Conservation (phyloP, 176 grass and related monocot genomes). For the Elaeis guineensis region DNA sequence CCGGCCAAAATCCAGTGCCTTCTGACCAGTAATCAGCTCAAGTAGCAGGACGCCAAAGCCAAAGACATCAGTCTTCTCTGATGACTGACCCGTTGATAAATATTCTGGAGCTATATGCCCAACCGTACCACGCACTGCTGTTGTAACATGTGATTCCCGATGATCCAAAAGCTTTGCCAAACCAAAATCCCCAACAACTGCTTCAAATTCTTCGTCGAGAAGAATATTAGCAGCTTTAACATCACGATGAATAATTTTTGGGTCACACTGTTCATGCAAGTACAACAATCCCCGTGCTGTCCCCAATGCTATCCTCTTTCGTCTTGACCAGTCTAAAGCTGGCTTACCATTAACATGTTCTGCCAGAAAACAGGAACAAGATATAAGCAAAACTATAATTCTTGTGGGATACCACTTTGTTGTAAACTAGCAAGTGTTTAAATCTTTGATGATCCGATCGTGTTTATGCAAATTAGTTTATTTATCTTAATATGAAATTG, state of each 20-base stretch:
- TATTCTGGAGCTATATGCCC: constrained; percentile 78
- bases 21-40: constrained; percentile 69
- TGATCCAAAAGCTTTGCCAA: constrained; percentile 73
- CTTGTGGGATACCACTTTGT: no score
- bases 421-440: no score
- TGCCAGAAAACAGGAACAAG: constrained; percentile 13
- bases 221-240: constrained; percentile 89
- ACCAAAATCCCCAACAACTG: constrained; percentile 77
- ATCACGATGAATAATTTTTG: constrained; percentile 79
- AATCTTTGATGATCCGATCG: no score
- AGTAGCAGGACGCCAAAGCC: constrained; percentile 67
- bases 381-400: background rate
- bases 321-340: constrained; percentile 65
- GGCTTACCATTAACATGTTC: constrained; percentile 50
- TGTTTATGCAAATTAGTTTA: no score
- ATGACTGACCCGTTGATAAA: constrained; percentile 32
- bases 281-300: constrained; percentile 50
- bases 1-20: constrained; percentile 33
- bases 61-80: constrained; percentile 85
- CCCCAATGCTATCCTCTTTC: constrained; percentile 69
- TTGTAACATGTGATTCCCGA: constrained; percentile 53
- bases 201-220: constrained; percentile 70
- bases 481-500: no score
- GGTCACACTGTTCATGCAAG: constrained; percentile 78
- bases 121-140: constrained; percentile 44